Evolutionary conservation across 441 rosid genomes (phyloP).

Genomic region (Pelargonium fulgidum): DNA sequence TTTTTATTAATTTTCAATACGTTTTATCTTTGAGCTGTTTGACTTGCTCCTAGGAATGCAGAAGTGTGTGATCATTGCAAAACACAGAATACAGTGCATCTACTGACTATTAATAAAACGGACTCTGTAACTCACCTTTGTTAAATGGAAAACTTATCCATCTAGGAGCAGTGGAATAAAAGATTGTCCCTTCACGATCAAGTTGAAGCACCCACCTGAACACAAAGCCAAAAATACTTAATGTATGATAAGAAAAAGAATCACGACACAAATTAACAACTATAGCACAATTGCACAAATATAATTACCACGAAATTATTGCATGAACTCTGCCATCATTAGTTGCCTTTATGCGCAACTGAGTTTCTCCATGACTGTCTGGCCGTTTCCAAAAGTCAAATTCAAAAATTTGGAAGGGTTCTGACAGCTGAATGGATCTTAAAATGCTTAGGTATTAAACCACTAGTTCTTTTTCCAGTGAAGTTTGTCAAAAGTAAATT

Average conservation of each 20-base stretch:
- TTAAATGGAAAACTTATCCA: constrained; percentile 53
- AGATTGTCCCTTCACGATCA: constrained; percentile 71
- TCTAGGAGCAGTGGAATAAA: constrained; percentile 81
- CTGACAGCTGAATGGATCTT: constrained; percentile 72
- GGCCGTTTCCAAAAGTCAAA: constrained; percentile 95
- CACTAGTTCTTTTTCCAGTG: constrained; percentile 18
- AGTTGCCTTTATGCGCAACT: constrained; percentile 49
- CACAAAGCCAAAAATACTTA: neutral
- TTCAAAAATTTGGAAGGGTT: constrained; percentile 83
- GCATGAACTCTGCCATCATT: constrained; percentile 68
- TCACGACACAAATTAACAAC: neutral
- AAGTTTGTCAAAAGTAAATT: constrained; percentile 17
- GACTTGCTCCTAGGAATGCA: constrained; percentile 1
- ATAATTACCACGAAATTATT: constrained; percentile 66
- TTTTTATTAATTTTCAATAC: neutral
- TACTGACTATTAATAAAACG: neutral
- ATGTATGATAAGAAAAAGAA: constrained; percentile 5
- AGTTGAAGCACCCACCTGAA: constrained; percentile 97
- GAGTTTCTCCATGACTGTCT: constrained; percentile 53
- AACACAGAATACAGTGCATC: neutral
- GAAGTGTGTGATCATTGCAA: neutral
- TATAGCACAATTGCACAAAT: constrained; percentile 9
- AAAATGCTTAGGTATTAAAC: constrained; percentile 36
- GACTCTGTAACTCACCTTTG: constrained; percentile 28
- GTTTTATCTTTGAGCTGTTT: neutral